Percentiles rank a stretch among this genome's conserved stretches.
phyloP scores from a whole-genome alignment of 2,329 filamentous ascomycete species.

The Rutstroemia sp. region DNA sequence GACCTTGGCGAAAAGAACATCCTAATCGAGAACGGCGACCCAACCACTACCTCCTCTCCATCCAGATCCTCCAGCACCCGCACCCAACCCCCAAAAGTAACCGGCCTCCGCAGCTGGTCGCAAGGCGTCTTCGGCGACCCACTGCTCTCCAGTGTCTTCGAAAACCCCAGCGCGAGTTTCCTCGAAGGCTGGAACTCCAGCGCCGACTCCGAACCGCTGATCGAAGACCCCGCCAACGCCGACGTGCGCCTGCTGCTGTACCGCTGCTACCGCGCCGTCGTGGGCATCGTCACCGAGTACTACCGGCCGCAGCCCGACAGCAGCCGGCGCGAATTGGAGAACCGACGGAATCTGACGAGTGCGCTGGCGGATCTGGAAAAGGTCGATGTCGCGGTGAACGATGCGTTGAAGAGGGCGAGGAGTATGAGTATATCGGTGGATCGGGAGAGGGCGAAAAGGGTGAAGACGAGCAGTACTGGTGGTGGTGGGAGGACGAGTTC shows the following conservation, averaged over 20 bases:
- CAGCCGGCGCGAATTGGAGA: constrained; percentile 44
- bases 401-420: constrained; percentile 19
- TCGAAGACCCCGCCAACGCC: constrained; percentile 39
- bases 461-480: constrained; percentile 3
- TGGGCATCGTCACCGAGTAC: constrained; percentile 46
- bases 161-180: constrained; percentile 38
- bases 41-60: too few species aligned
- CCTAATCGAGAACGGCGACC: constrained; percentile 31
- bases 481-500: constrained; percentile 17
- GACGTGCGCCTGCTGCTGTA: constrained; percentile 47
- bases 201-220: constrained; percentile 25
- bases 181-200: constrained; percentile 36
- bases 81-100: constrained; percentile 29
- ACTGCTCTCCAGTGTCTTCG: constrained; percentile 44
- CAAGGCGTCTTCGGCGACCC: constrained; percentile 54
- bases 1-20: constrained; percentile 45
- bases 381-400: constrained; percentile 15
- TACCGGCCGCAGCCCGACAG: constrained; percentile 44
- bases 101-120: constrained; percentile 51
- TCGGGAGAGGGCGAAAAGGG: constrained; percentile 18
- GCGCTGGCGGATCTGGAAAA: constrained; percentile 41
- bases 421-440: constrained; percentile 12
- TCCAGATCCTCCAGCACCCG: constrained; percentile 6
- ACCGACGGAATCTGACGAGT: constrained; percentile 42
- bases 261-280: constrained; percentile 48